phyloP scores from a whole-genome alignment of 2,329 filamentous ascomycete species.

The Diplocarpon mali region DNA sequence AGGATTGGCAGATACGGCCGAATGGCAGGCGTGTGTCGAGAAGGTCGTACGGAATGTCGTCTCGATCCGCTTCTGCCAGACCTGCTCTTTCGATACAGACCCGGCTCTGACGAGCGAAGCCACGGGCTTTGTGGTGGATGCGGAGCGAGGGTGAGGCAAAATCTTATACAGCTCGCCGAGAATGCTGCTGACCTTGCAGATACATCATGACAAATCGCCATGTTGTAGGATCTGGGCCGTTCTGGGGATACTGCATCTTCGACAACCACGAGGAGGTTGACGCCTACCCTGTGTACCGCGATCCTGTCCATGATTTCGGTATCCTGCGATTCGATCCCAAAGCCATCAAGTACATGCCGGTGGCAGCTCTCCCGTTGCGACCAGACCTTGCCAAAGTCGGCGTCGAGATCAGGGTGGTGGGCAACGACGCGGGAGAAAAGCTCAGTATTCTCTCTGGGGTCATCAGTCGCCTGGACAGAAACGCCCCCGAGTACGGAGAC shows the following conservation, averaged over 20 bases:
- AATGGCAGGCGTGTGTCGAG: slow-evolving; percentile 95
- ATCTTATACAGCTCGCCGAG: neutral
- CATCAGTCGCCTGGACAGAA: slow-evolving; percentile 89
- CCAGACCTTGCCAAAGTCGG: slow-evolving; percentile 86
- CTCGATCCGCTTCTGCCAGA: slow-evolving; percentile 98
- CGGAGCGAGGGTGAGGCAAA: slow-evolving; percentile 58
- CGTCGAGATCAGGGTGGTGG: slow-evolving; percentile 89
- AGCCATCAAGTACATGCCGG: slow-evolving; percentile 92
- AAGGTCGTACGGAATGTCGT: slow-evolving; percentile 90
- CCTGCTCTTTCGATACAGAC: slow-evolving; percentile 96
- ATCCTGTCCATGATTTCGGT: slow-evolving; percentile 97
- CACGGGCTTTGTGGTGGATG: slow-evolving; percentile 95
- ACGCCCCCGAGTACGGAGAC: slow-evolving; percentile 94
- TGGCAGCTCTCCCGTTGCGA: slow-evolving; percentile 67
- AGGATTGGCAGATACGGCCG: slow-evolving; percentile 47
- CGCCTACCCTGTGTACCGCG: slow-evolving; percentile 91
- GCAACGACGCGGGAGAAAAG: slow-evolving; percentile 97
- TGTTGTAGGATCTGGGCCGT: slow-evolving; percentile 89
- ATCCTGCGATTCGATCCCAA: slow-evolving; percentile 94
- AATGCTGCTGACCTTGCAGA: slow-evolving; percentile 29
- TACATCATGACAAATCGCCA: slow-evolving; percentile 85
- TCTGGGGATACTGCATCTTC: slow-evolving; percentile 97
- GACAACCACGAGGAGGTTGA: slow-evolving; percentile 98
- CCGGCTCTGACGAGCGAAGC: slow-evolving; percentile 87
- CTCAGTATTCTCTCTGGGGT: slow-evolving; percentile 95